Evolutionary conservation across 495 filamentous ascomycete species (phyloP).

Genomic region (Daldinia vernicosa): DNA sequence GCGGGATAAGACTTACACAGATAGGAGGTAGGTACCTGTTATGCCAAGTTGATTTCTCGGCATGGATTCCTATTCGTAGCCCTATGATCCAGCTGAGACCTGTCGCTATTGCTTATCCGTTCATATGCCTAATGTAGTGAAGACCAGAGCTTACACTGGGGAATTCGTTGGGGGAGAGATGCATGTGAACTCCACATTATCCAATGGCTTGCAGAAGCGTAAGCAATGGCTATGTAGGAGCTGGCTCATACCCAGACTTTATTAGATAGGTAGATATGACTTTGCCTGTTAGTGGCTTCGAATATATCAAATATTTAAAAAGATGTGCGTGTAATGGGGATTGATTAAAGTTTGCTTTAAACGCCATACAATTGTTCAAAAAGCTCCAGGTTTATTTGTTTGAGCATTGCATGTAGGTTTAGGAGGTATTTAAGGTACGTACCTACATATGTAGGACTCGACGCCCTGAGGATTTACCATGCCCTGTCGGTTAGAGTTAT

Average conservation of each 20-base stretch:
- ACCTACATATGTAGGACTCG: no score
- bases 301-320: neutral
- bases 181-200: slow-evolving; percentile 26
- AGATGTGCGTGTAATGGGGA: neutral
- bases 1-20: neutral
- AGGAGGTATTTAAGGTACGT: no score
- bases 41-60: slow-evolving; percentile 10
- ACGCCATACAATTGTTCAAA: neutral
- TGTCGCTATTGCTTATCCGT: slow-evolving; percentile 3
- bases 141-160: slow-evolving; percentile 6
- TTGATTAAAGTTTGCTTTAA: no score
- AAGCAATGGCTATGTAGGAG: no score
- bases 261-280: neutral
- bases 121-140: neutral
- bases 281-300: neutral
- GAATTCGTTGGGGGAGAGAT: slow-evolving; percentile 20
- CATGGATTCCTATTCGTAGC: slow-evolving; percentile 36
- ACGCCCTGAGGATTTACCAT: slow-evolving; percentile 29
- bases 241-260: no score
- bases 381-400: neutral
- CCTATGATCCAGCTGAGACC: slow-evolving; percentile 29
- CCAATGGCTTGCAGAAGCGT: slow-evolving; percentile 20
- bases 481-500: slow-evolving; percentile 17
- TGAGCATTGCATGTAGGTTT: neutral
- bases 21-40: neutral